Evolutionary conservation across 192 early-diverging fungal species (phyloP), one percentile per base, ranked within the genome.

Genomic region (Entrophospora sp.): DNA sequence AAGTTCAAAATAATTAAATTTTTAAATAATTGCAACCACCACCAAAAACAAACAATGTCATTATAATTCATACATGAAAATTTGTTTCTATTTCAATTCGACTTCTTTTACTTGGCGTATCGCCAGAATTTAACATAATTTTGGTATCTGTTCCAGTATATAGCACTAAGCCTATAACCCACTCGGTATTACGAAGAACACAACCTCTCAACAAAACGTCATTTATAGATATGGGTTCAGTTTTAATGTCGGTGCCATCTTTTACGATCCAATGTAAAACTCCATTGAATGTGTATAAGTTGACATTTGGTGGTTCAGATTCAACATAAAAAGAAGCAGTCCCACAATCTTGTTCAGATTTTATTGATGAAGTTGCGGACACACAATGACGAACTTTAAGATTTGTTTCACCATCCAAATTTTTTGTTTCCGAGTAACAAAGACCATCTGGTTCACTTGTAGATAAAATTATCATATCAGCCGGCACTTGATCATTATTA

Each of bases 361-460:
- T 51, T 28, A 91, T 49, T 49, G 77, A 79, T 22, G 73, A 71
- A 12, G 89, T 93, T n/a, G 84, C 79, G 0, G 76, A 68, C 46
- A 88, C 55, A 2, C 85, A 83, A 37, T 85, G 78, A 38, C 91
- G 86, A 28, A 91, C 84, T 74, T 98, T 98, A 32, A 98, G 77
- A 67, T 96, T 98, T 6, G 96, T 98, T 70, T 98, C 96, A 64
- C 96, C 96, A 64, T 98, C 96, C 38, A 98, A 79, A 69, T 96
- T 96, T 65, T 98, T 95, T 0, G 96, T 98, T 74, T 98, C 96
- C 18, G 94, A 80, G 72, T 90, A 96, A 62, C 91, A 94, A 0
- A 88, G 70, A 42, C 85, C 84, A 61, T 93, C 91, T 4, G 81
- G n/a, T n/a, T n/a, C n/a, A n/a, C n/a, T n/a, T n/a, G n/a, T n/a